phyloP scores from a whole-genome alignment of 1,284 basidiomycete species.

The Leccinum angustisporum region DNA sequence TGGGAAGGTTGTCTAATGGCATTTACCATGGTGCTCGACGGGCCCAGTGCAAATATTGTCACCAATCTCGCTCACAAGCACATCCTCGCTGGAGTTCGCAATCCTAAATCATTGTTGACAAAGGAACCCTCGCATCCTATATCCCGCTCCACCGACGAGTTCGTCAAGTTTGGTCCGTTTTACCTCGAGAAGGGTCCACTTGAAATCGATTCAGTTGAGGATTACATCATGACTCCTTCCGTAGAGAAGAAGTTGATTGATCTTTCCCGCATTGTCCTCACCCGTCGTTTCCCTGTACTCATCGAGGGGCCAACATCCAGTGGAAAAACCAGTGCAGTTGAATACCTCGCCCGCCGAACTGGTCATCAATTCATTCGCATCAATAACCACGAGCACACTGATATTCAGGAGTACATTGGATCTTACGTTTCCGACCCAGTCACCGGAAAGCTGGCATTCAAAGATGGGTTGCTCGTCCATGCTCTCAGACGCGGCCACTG shows the following conservation, averaged over 20 bases:
- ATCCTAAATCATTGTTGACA: constrained; percentile 72
- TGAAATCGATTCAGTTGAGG: constrained; percentile 60
- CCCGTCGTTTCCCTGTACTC: constrained; percentile 89
- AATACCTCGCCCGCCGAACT: constrained; percentile 91
- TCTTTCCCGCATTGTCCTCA: constrained; percentile 88
- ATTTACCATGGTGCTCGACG: constrained; percentile 94
- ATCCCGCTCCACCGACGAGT: constrained; percentile 51
- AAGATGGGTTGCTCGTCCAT: constrained; percentile 91
- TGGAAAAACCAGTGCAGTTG: constrained; percentile 96
- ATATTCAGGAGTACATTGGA: constrained; percentile 98
- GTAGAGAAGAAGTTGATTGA: constrained; percentile 95
- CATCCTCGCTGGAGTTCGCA: constrained; percentile 82
- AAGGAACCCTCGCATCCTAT: constrained; percentile 66
- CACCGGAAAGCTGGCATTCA: constrained; percentile 92
- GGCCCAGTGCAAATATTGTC: constrained; percentile 70
- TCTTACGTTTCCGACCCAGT: constrained; percentile 93
- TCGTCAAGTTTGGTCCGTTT: constrained; percentile 89
- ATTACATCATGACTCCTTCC: constrained; percentile 95
- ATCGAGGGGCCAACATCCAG: constrained; percentile 98
- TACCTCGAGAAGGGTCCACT: constrained; percentile 82
- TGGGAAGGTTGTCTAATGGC: constrained; percentile 99
- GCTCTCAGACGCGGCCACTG: constrained; percentile 93
- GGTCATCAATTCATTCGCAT: constrained; percentile 97
- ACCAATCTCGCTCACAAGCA: constrained; percentile 73
- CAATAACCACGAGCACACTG: constrained; percentile 99